Evolutionary conservation across 1,284 basidiomycete species (phyloP).

Genomic region (Cutaneotrichosporon sp.): DNA sequence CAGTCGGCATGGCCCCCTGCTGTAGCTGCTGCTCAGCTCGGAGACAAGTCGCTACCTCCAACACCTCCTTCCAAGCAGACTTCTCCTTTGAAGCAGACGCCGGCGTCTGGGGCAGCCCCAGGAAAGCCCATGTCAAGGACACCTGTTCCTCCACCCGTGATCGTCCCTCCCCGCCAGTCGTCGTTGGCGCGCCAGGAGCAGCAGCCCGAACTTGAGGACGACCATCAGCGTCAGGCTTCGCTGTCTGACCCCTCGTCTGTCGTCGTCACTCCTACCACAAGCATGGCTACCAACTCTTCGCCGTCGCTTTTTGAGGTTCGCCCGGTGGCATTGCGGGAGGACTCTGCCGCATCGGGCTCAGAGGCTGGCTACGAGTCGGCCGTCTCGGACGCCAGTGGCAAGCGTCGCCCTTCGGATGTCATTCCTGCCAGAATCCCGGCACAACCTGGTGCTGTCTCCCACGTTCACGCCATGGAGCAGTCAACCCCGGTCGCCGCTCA

Average conservation of each 20-base stretch:
- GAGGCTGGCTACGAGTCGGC: constrained; percentile 2
- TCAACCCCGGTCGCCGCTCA: not conserved
- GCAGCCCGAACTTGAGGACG: not conserved
- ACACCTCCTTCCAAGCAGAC: not conserved
- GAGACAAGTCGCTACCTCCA: not conserved
- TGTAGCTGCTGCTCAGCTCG: not conserved
- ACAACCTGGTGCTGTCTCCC: not conserved
- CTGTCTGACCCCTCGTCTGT: constrained; percentile 16
- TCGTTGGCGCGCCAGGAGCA: constrained; percentile 3
- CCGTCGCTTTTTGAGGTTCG: constrained; percentile 15
- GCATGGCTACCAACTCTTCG: constrained; percentile 11
- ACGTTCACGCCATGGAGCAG: not conserved
- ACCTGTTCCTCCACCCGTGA: constrained; percentile 10
- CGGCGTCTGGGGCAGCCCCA: not conserved
- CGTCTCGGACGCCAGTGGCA: not conserved
- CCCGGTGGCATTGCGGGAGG: constrained; percentile 9
- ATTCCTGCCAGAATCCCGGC: not conserved
- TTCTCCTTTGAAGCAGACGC: no score
- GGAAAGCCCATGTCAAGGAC: not conserved
- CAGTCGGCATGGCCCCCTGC: not conserved
- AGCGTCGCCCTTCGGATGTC: not conserved
- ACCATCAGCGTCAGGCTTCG: constrained; percentile 4
- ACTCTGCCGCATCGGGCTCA: constrained; percentile 6
- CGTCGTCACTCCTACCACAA: constrained; percentile 18
- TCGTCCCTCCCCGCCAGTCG: constrained; percentile 16